Evolutionary conservation across 148 eudicot species (phyloP).

Genomic region (Cornus florida): DNA sequence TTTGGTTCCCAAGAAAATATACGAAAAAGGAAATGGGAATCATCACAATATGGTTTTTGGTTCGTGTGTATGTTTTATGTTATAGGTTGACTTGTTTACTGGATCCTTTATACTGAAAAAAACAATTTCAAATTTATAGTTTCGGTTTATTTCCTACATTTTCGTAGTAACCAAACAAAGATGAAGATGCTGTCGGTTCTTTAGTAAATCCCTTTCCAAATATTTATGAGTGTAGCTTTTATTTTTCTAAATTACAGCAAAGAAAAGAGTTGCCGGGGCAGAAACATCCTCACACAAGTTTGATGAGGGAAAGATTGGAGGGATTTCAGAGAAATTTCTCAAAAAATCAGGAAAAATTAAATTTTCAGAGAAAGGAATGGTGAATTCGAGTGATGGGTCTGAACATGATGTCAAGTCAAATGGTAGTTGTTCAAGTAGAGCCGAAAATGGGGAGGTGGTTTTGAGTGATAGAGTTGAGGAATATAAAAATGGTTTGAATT

Average conservation of each 20-base stretch:
- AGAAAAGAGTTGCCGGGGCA: constrained; percentile 44
- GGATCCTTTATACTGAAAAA: background rate
- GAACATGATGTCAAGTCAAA: constrained; percentile 40
- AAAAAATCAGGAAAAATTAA: constrained; percentile 36
- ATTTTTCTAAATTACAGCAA: constrained; percentile 48
- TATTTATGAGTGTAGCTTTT: background rate
- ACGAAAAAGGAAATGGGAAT: background rate
- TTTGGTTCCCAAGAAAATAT: constrained; percentile 17
- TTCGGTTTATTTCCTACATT: background rate
- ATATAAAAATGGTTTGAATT: constrained; percentile 27
- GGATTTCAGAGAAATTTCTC: constrained; percentile 34
- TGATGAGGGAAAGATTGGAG: constrained; percentile 45
- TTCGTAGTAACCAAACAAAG: background rate
- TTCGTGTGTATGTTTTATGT: background rate
- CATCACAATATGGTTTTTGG: constrained; percentile 1
- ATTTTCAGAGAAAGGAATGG: constrained; percentile 30
- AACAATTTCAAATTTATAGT: background rate
- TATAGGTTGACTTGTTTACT: constrained; percentile 8
- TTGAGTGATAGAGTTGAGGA: constrained; percentile 21
- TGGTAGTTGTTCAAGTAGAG: constrained; percentile 24
- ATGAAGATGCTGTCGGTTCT: background rate
- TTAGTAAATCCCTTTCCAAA: background rate
- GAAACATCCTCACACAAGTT: constrained; percentile 42
- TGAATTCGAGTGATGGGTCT: constrained; percentile 31
- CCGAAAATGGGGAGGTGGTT: constrained; percentile 25